Evolutionary conservation across 2,329 filamentous ascomycete species (phyloP).

Genomic region (Colletotrichum abscissum): DNA sequence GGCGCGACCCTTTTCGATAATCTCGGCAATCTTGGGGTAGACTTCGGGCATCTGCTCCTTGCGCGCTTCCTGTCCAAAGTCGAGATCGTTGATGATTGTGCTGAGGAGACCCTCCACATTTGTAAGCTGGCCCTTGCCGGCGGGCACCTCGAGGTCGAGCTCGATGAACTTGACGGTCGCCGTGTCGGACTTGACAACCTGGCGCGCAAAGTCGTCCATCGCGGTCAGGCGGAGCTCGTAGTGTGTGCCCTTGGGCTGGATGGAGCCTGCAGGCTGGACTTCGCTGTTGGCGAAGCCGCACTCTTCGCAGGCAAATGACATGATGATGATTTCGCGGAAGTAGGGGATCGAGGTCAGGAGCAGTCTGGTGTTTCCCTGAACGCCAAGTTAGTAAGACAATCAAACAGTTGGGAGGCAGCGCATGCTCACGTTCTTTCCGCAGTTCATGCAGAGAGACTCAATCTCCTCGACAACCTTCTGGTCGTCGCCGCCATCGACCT

Average conservation of each 20-base stretch:
- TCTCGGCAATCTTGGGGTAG: conserved; percentile 79
- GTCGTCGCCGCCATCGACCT: conserved; percentile 65
- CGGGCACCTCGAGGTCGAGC: conserved; percentile 91
- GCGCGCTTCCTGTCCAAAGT: conserved; percentile 83
- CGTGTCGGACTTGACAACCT: conserved; percentile 92
- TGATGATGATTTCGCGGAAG: conserved; percentile 97
- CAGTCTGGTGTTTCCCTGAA: conserved; percentile 83
- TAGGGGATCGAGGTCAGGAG: conserved; percentile 94
- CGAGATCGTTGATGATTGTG: conserved; percentile 83
- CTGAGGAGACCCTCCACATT: conserved; percentile 91
- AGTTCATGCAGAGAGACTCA: conserved; percentile 89
- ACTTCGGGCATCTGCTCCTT: conserved; percentile 83
- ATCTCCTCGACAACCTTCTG: conserved; percentile 72
- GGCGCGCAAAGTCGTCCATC: conserved; percentile 80
- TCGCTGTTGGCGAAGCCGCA: conserved; percentile 93
- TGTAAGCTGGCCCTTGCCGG: conserved; percentile 89
- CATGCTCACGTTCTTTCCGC: conserved; percentile 75
- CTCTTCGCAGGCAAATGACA: conserved; percentile 94
- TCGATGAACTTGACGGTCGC: conserved; percentile 90
- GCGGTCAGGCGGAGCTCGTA: conserved; percentile 84
- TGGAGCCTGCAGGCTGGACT: conserved; percentile 90
- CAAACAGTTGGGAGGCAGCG: neutral
- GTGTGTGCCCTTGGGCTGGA: conserved; percentile 88
- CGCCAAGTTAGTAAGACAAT: conserved; percentile 30
- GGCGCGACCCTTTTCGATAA: conserved; percentile 78